Percentiles rank a stretch among this genome's conserved stretches.
phyloP scores from a whole-genome alignment of 345 rosid species.

The Alliaria petiolata region DNA sequence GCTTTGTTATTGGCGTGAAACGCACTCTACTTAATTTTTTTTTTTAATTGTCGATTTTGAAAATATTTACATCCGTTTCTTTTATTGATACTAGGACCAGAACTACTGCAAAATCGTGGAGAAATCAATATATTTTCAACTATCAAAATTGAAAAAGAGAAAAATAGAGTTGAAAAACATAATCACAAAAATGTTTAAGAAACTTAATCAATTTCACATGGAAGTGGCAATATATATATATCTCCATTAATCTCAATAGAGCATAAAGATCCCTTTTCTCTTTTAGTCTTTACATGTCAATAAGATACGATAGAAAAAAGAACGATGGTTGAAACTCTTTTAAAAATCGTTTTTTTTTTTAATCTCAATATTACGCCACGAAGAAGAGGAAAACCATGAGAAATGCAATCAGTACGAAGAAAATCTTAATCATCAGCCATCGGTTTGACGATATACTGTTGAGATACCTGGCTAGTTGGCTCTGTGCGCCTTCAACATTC shows the following conservation, averaged over 20 bases:
- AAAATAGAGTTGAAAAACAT: no score
- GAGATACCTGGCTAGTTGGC: conserved; percentile 63
- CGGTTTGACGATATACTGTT: conserved; percentile 76
- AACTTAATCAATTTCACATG: neutral
- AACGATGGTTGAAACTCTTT: conserved; percentile 13
- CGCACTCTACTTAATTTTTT: no score
- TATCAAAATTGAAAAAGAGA: no score
- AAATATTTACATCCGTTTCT: no score
- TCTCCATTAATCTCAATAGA: conserved; percentile 25
- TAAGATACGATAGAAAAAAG: conserved; percentile 9
- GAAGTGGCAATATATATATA: conserved; percentile 13
- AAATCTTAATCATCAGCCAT: conserved; percentile 82
- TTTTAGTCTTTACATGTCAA: conserved; percentile 26
- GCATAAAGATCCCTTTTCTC: conserved; percentile 8
- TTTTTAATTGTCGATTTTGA: no score
- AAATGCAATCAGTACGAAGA: conserved; percentile 66
- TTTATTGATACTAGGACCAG: no score
- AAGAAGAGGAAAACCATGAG: conserved; percentile 81
- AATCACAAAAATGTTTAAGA: neutral
- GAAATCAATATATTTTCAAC: no score
- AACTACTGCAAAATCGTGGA: no score
- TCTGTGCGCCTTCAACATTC: conserved; percentile 78
- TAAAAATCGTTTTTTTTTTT: neutral
- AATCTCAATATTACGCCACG: conserved; percentile 47
- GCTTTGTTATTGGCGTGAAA: no score